A percentile compares a stretch with the other conserved stretches of the same genome.
These are phyloP conservation scores for Pythium sukuiense DNA, from an alignment of 352 stramenopile genomes.

Conservation along the genomic window DNA sequence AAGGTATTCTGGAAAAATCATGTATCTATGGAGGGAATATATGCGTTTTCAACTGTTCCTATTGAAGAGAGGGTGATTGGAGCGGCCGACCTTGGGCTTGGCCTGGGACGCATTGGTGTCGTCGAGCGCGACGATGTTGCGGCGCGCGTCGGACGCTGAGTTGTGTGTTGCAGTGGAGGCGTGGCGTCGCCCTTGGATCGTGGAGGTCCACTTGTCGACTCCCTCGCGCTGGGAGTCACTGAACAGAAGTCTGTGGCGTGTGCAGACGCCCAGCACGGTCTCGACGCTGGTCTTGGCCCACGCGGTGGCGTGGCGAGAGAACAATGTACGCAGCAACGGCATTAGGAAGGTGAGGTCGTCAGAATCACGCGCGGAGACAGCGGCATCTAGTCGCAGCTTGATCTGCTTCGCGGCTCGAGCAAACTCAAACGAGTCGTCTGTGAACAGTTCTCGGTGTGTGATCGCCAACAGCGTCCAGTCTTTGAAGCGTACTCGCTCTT, in stretches of 20 bases:
- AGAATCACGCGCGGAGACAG: constrained; percentile 5
- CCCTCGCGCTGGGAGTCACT: constrained; percentile 40
- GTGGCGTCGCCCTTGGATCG: constrained; percentile 51
- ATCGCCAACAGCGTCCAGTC: constrained; percentile 60
- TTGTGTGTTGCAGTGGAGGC: constrained; percentile 36
- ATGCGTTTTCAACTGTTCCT: constrained; percentile 34
- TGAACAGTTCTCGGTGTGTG: constrained; percentile 70
- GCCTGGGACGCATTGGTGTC: constrained; percentile 42
- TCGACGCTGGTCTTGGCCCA: constrained; percentile 73
- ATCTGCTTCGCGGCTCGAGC: constrained; percentile 65
- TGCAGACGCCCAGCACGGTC: constrained; percentile 48
- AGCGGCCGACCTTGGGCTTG: constrained; percentile 54
- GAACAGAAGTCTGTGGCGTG: constrained; percentile 58
- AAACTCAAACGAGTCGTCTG: constrained; percentile 83
- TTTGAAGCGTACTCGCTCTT: constrained; percentile 26
- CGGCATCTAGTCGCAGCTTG: constrained; percentile 45
- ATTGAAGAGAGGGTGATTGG: constrained; percentile 83
- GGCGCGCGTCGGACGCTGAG: constrained; percentile 54
- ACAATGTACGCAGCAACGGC: constrained; percentile 64
- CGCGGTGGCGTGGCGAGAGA: constrained; percentile 40
- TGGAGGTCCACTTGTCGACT: constrained; percentile 69
- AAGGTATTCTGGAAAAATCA: no score
- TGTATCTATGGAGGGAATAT: background rate
- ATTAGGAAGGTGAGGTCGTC: constrained; percentile 44
- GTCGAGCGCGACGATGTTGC: constrained; percentile 54